Base-by-base conservation (phyloP, 2,329 filamentous ascomycete species). In the Botrytis cinerea region DNA sequence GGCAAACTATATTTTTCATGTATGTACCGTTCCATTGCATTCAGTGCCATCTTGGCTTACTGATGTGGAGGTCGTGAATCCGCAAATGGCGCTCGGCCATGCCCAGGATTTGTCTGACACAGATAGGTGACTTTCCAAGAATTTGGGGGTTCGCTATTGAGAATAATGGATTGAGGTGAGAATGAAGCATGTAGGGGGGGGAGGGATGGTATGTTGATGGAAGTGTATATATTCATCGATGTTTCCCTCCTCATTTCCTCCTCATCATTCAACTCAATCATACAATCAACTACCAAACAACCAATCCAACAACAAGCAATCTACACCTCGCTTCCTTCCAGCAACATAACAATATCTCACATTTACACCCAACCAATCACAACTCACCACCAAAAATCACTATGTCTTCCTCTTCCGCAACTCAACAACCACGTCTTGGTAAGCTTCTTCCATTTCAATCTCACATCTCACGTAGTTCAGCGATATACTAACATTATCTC, bases 61-160 rank as follows among this genome's bases (percentile, higher is more conserved):
- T 43, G 66, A 45, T 57, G 35, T 57, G 66, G 63, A 73, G 57
- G 54, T 60, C 43, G 71, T 73, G 54, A 69, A 60, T 61, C 63
- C 71, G 45, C 28, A 48, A 51, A 5, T 57, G 32, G 64, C 43
- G 63, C 51, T 61, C 54, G 54, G 54, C 43, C 63, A 60, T 73
- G 51, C 71, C 71, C 40, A 60, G 63, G 35, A 20, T 69, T 73
- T 59, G 63, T 69, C 71, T 51, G 71, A 73, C 71, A 69, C 54
- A 38, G 22, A 57, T 61, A 69, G 54, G 66, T 60, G 32, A 32
- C 51, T 38, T 68, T 38, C 63, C 54, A 69, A 73, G 63, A 40
- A 32, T 60, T 57, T 22, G 16, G 22, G 20, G 32, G 32, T 28
- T 69, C 45, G n/a, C 25, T 59, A 48, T 40, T 38, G 59, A 67